phyloP scores from a whole-genome alignment of 805 yeast species.

The Kazachstania psychrophila region DNA sequence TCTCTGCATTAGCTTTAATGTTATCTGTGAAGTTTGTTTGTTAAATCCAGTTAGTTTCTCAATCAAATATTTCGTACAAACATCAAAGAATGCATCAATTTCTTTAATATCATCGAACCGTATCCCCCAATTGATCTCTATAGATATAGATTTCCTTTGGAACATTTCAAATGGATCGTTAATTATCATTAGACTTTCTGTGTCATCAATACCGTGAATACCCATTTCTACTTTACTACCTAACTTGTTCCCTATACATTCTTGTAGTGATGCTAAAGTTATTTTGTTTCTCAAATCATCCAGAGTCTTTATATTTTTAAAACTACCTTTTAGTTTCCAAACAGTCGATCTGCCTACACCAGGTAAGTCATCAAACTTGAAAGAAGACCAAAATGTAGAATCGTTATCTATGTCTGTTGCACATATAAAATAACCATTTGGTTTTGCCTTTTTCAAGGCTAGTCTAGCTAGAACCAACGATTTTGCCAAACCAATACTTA shows the following conservation, averaged over 20 bases:
- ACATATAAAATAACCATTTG: constrained; percentile 50
- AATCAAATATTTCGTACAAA: constrained; percentile 51
- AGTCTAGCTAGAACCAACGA: constrained; percentile 74
- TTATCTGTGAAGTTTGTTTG: constrained; percentile 46
- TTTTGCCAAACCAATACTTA: constrained; percentile 69
- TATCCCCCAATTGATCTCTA: constrained; percentile 88
- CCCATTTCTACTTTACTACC: constrained; percentile 55
- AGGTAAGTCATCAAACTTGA: constrained; percentile 40
- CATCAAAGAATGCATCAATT: constrained; percentile 52
- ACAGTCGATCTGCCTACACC: constrained; percentile 52
- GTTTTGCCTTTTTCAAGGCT: constrained; percentile 68
- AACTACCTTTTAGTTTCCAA: constrained; percentile 33
- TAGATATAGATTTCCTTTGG: constrained; percentile 67
- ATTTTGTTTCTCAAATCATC: constrained; percentile 29
- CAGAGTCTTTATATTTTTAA: constrained; percentile 19
- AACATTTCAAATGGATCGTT: constrained; percentile 37
- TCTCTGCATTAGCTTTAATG: constrained; percentile 57
- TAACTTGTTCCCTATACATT: constrained; percentile 55
- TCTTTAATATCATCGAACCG: constrained; percentile 55
- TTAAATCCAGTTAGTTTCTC: constrained; percentile 40
- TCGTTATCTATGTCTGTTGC: constrained; percentile 25
- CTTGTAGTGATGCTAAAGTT: constrained; percentile 31
- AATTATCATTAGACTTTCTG: constrained; percentile 44
- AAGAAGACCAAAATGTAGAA: constrained; percentile 18
- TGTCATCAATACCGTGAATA: constrained; percentile 58